Evolutionary conservation across 345 rosid species (phyloP).

Genomic region (Populus simonii): DNA sequence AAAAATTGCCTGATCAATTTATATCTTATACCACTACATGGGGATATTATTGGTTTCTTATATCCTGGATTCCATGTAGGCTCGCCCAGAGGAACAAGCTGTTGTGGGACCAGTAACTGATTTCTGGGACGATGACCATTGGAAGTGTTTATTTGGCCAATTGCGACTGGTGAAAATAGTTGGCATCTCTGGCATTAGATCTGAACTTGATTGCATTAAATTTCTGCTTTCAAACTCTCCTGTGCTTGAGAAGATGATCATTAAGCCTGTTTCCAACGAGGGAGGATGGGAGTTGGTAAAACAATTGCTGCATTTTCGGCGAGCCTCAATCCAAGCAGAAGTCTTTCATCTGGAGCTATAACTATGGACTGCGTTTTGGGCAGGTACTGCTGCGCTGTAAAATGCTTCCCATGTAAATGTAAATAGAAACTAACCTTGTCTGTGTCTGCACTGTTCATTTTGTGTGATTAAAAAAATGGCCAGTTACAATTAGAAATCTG

Average conservation of each 20-base stretch:
- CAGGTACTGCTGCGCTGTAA: background rate
- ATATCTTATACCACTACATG: too few relatives aligned
- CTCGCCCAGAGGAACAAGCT: slow-evolving; percentile 50
- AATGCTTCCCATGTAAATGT: background rate
- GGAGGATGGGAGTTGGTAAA: slow-evolving; percentile 52
- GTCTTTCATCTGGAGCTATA: slow-evolving; percentile 52
- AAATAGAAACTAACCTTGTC: background rate
- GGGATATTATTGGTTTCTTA: slow-evolving; percentile 3
- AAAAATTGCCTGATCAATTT: too few relatives aligned
- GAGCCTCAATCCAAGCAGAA: slow-evolving; percentile 54
- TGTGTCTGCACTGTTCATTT: background rate
- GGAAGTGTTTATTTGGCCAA: slow-evolving; percentile 46
- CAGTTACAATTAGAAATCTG: background rate
- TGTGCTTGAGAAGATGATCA: slow-evolving; percentile 51
- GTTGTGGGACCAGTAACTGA: slow-evolving; percentile 12
- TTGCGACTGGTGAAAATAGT: slow-evolving; percentile 42
- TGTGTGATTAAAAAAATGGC: background rate
- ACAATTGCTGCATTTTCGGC: slow-evolving; percentile 53
- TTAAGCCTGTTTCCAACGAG: slow-evolving; percentile 42
- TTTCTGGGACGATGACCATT: slow-evolving; percentile 47
- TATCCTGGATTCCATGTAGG: slow-evolving; percentile 29
- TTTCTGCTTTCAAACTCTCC: slow-evolving; percentile 61
- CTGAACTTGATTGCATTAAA: slow-evolving; percentile 56
- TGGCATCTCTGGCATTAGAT: slow-evolving; percentile 41
- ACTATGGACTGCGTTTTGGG: background rate